A percentile compares a stretch with the other conserved stretches of the same genome.
These are phyloP conservation scores for Angomonas ambiguus DNA, from an alignment of 208 protist species.

Conservation along the genomic window DNA sequence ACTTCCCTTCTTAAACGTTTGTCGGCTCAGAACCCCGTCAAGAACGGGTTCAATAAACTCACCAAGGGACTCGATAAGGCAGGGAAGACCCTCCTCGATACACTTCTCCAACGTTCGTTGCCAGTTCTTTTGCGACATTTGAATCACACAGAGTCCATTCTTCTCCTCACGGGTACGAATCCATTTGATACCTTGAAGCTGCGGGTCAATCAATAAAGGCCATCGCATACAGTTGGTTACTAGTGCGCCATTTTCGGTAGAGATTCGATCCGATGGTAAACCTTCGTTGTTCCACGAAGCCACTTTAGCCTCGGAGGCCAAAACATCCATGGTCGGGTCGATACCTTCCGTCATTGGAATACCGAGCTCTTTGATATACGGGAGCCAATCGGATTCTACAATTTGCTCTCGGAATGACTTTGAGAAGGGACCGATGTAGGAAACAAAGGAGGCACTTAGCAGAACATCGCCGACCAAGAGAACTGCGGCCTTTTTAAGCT, in stretches of 20 bases:
- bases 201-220: constrained; percentile 98
- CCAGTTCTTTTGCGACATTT: constrained; percentile 90
- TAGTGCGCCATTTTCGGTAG: constrained; percentile 97
- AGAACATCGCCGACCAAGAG: constrained; percentile 97
- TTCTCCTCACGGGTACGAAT: constrained; percentile 94
- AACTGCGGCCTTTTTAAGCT: constrained; percentile 82
- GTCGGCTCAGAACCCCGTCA: constrained; percentile 94
- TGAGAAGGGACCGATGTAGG: constrained; percentile 98
- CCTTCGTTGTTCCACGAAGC: constrained; percentile 98
- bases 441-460: constrained; percentile 95
- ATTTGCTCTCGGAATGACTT: constrained; percentile 93
- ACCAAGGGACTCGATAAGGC: constrained; percentile 94
- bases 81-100: constrained; percentile 90
- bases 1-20: constrained; percentile 93
- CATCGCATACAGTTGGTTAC: constrained; percentile 95
- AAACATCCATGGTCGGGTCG: constrained; percentile 90
- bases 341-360: constrained; percentile 94
- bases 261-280: constrained; percentile 96
- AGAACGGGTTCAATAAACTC: constrained; percentile 97
- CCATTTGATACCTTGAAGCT: constrained; percentile 98
- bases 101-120: constrained; percentile 89
- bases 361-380: constrained; percentile 80
- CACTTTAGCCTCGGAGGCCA: constrained; percentile 88
- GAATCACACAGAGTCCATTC: constrained; percentile 91
- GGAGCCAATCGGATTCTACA: constrained; percentile 91